phyloP scores from a whole-genome alignment of 2,329 filamentous ascomycete species.

The Pseudogymnoascus sp. region DNA sequence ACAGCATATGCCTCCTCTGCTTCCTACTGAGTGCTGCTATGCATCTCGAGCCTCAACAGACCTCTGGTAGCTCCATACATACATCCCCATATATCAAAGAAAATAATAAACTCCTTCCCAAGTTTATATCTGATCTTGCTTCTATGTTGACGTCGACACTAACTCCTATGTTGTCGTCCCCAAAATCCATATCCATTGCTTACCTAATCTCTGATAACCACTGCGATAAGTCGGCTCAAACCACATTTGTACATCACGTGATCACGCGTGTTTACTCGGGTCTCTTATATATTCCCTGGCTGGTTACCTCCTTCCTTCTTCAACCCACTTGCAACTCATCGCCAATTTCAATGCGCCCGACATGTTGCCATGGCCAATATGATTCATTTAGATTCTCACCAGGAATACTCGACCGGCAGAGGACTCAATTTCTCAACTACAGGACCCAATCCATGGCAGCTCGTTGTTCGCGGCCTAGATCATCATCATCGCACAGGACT shows the following conservation, averaged over 20 bases:
- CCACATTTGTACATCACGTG: neutral
- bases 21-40: neutral
- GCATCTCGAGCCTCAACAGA: neutral
- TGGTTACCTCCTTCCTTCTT: neutral
- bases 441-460: conserved; percentile 19
- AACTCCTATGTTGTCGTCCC: neutral
- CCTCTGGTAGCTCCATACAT: neutral
- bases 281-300: neutral
- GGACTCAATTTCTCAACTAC: conserved; percentile 17
- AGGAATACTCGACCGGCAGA: conserved; percentile 12
- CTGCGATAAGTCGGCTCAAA: neutral
- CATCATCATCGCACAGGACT: conserved; percentile 15
- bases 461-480: conserved; percentile 18
- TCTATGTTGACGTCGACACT: neutral
- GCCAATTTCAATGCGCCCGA: neutral
- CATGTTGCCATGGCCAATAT: neutral
- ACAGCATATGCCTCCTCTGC: neutral
- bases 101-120: neutral
- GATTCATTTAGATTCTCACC: neutral
- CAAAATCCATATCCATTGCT: neutral
- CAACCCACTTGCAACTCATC: conserved; percentile 1
- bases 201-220: neutral
- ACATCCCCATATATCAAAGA: neutral
- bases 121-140: neutral
- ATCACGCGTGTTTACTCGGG: neutral